Evolutionary conservation across 371 early-diverging fungal genomes (phyloP), one percentile per base, ranked within the genome.

Genomic region (Mortierella sp.): DNA sequence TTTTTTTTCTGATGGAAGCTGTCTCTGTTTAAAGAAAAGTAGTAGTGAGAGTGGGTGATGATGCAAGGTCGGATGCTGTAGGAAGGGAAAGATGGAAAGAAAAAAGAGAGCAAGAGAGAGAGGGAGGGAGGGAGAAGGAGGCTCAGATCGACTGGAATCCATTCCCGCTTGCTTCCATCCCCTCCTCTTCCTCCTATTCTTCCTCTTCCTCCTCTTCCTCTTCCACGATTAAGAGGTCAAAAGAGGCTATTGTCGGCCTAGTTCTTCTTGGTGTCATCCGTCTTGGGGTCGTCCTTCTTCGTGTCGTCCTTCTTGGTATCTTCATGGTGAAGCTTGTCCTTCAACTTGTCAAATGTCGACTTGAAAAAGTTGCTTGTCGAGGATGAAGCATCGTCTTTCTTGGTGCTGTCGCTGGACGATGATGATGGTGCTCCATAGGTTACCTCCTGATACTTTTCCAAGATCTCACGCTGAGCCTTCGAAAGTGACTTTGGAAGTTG

Each of bases 401-500:
- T 43, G 43, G 44, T 25, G 47, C 52, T 63, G 21, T 56, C 62
- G 25, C 51, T 60, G n/a, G 69, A 62, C 37, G 56, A 45, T 43
- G 61, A 48, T 30, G 62, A 57, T 28, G 70, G 66, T 19, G 75
- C 37, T 23, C 50, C 57, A 44, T 72, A 68, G 55, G 73, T 71
- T 15, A 67, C 64, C 65, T 52, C 82, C 15, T 61, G 85, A 66
- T 81, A 88, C 68, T 84, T 74, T 69, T 88, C 85, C 47, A 88
- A 72, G 9, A 89, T 82, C 63, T 84, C 81, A n/a, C 82, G 75
- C 73, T 83, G 84, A 64, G 61, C 30, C 68, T 64, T 68, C 44
- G 53, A 60, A 6, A 71, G 74, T 11, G 83, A 81, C 82, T 83
- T 91, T 30, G 98, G 98, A 19, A 97, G 72, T 61, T 83, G 80